Conservation (phyloP, 2,329 filamentous ascomycete genomes). For the Beauveria asiatica region DNA sequence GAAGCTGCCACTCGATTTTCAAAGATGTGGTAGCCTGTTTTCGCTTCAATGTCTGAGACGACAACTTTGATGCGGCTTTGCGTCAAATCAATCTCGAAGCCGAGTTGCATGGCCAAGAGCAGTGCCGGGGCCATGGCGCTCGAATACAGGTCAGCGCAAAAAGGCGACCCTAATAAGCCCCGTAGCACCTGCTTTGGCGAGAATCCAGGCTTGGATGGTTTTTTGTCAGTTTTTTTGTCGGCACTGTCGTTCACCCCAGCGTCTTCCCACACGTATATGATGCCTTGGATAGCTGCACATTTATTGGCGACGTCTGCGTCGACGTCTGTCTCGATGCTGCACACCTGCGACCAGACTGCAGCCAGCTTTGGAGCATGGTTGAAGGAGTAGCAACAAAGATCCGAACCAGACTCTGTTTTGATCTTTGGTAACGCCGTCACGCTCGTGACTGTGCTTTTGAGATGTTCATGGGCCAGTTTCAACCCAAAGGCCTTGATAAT, state of each 20-base stretch:
- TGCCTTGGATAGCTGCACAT: slow-evolving; percentile 20
- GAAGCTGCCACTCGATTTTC: slow-evolving; percentile 20
- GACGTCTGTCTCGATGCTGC: slow-evolving; percentile 5
- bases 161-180: slow-evolving; percentile 19
- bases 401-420: slow-evolving; percentile 7
- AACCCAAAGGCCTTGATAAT: slow-evolving; percentile 23
- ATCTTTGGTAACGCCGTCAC: slow-evolving; percentile 19
- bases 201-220: neutral
- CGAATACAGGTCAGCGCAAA: slow-evolving; percentile 19
- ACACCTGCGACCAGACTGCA: slow-evolving; percentile 26
- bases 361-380: slow-evolving; percentile 31
- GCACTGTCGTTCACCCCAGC: slow-evolving; percentile 17
- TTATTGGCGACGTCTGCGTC: neutral
- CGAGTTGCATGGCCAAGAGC: slow-evolving; percentile 25
- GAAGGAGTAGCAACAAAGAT: slow-evolving; percentile 22
- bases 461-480: slow-evolving; percentile 24
- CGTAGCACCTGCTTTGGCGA: slow-evolving; percentile 12
- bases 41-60: slow-evolving; percentile 26
- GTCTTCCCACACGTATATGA: slow-evolving; percentile 22
- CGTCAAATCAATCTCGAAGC: slow-evolving; percentile 24
- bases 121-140: slow-evolving; percentile 29
- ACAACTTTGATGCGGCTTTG: slow-evolving; percentile 24
- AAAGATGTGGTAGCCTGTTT: slow-evolving; percentile 28
- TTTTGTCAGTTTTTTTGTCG: neutral
- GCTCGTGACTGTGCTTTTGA: slow-evolving; percentile 26